Percentiles rank a stretch among this genome's conserved stretches.
Conservation (phyloP, 305 asterid species). For the Fraxinus xanthoxyloides region DNA sequence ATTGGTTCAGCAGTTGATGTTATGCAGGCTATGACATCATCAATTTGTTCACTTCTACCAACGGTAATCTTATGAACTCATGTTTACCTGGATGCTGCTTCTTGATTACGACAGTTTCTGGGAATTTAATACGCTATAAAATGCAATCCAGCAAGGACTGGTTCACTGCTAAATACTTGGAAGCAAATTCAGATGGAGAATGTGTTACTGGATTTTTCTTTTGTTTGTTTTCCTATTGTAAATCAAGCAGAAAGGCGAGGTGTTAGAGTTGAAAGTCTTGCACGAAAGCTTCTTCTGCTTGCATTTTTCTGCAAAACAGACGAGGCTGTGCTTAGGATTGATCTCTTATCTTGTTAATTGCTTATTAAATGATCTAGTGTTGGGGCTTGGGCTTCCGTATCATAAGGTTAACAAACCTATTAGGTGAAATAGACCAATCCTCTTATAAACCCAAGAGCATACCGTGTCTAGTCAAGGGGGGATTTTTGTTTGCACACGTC, state of each 20-base stretch:
- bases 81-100: not conserved
- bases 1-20: constrained; percentile 73
- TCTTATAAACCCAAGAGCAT: not conserved
- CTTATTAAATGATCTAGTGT: not conserved
- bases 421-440: not conserved
- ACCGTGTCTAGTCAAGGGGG: not conserved
- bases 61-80: constrained; percentile 42
- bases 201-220: not conserved
- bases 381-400: not conserved
- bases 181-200: not conserved
- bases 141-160: not conserved
- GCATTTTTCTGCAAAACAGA: not conserved
- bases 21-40: constrained; percentile 68
- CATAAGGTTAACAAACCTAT: not conserved
- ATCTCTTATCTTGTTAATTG: not conserved
- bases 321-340: not conserved
- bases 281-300: not conserved
- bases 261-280: not conserved
- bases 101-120: not conserved
- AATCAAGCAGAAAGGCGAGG: not conserved
- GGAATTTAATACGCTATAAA: not conserved
- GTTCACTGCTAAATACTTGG: not conserved
- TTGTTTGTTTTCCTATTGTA: not conserved
- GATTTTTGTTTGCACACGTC: not conserved
- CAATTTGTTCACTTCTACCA: constrained; percentile 51